These are phyloP conservation scores for Phytophthora sansomeana DNA, from an alignment of 352 stramenopile species.

Conservation along the genomic window DNA sequence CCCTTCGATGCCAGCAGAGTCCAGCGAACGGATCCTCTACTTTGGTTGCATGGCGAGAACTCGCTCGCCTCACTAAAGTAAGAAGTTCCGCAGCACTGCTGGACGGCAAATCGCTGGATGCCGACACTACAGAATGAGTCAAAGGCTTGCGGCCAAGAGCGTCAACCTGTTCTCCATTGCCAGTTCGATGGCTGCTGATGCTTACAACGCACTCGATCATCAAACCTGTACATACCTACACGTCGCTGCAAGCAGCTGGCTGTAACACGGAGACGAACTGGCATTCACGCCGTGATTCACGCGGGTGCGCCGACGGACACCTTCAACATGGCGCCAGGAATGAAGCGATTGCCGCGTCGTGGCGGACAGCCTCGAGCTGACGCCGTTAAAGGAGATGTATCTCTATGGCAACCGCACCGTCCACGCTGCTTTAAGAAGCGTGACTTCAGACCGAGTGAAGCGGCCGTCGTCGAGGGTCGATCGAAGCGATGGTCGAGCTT, in stretches of 20 bases:
- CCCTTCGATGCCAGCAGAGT: background rate
- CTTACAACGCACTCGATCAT: conserved; percentile 7
- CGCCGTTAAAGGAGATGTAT: conserved; percentile 14
- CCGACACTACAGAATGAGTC: conserved; percentile 20
- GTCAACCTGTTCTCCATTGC: background rate
- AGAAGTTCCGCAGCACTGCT: background rate
- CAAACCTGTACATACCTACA: background rate
- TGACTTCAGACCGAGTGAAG: background rate
- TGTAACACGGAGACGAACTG: conserved; percentile 15
- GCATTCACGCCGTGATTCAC: background rate
- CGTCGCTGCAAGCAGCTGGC: conserved; percentile 5
- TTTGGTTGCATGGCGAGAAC: conserved; percentile 6
- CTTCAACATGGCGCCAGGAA: conserved; percentile 17
- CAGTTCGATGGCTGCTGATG: conserved; percentile 5
- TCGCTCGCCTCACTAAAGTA: background rate
- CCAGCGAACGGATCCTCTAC: conserved; percentile 5
- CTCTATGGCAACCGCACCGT: conserved; percentile 39
- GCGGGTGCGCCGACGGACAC: background rate
- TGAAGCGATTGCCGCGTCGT: conserved; percentile 8
- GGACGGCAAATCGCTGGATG: conserved; percentile 20
- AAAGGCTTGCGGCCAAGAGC: conserved; percentile 6
- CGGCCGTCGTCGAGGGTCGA: background rate
- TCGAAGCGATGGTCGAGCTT: background rate
- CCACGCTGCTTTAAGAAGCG: background rate
- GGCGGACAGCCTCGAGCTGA: conserved; percentile 20